Percentiles rank a stretch among this genome's conserved stretches.
phyloP scores from a whole-genome alignment of 805 yeast species.

The Sungouiozyma ichnusensis region DNA sequence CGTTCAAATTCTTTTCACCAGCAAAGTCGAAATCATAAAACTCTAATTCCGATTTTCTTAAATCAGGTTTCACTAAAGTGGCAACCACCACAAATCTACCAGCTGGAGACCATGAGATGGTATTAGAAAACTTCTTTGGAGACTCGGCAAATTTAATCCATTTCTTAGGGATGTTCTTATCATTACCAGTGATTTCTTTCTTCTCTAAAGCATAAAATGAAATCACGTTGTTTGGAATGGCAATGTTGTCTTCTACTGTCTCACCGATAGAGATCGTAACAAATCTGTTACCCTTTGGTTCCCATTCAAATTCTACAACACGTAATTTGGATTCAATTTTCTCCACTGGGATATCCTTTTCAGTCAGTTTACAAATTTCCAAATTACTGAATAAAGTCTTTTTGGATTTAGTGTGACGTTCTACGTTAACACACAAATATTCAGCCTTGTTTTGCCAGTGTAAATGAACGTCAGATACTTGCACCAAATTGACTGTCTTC shows the following conservation, averaged over 20 bases:
- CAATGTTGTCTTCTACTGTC: constrained; percentile 40
- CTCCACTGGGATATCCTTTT: constrained; percentile 89
- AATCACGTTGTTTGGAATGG: constrained; percentile 54
- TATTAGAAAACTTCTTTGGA: constrained; percentile 56
- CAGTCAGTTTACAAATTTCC: constrained; percentile 81
- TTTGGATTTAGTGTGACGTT: constrained; percentile 91
- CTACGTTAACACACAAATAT: constrained; percentile 85
- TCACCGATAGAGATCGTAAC: constrained; percentile 60
- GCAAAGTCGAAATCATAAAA: constrained; percentile 82
- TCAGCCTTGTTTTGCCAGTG: constrained; percentile 90
- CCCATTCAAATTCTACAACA: constrained; percentile 88
- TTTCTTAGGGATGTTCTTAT: constrained; percentile 26
- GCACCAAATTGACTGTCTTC: constrained; percentile 89
- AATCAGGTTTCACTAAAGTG: constrained; percentile 35
- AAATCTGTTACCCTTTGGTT: constrained; percentile 84
- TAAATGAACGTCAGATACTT: constrained; percentile 80
- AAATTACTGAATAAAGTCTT: constrained; percentile 85
- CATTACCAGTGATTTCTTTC: constrained; percentile 22
- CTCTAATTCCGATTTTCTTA: constrained; percentile 55
- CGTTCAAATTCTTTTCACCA: constrained; percentile 40
- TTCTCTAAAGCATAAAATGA: constrained; percentile 78
- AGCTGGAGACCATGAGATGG: constrained; percentile 80
- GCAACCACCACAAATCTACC: constrained; percentile 72
- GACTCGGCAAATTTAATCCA: constrained; percentile 54
- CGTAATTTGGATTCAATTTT: constrained; percentile 87